These are phyloP conservation scores for Sclerotinia subarctica DNA, from an alignment of 2,329 filamentous ascomycete species.

Conservation along the genomic window DNA sequence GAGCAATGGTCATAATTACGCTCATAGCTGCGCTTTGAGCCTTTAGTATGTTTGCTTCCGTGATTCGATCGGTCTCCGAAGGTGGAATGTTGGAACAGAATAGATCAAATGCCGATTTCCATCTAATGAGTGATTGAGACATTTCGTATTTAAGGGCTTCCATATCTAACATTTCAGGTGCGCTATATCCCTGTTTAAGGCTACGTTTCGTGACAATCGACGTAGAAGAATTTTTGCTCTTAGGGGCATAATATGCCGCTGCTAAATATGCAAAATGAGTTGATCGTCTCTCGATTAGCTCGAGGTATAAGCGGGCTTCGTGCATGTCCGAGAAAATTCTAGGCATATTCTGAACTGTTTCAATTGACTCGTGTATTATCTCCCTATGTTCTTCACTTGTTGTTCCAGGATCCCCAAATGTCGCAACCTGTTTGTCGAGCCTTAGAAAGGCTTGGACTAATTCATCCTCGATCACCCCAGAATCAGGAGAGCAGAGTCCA, in stretches of 20 bases:
- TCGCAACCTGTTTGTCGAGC: conserved; percentile 24
- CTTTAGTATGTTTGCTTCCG: background rate
- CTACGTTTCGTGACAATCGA: background rate
- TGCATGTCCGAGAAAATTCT: conserved; percentile 6
- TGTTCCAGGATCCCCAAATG: conserved; percentile 15
- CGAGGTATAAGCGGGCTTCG: conserved; percentile 23
- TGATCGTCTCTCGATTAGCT: conserved; percentile 25
- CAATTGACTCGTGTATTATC: conserved; percentile 20
- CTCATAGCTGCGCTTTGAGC: conserved; percentile 6
- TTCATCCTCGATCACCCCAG: conserved; percentile 21
- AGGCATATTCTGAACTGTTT: conserved; percentile 22
- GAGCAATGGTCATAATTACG: background rate
- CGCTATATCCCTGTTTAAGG: background rate
- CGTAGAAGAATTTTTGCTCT: background rate
- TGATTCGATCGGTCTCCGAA: background rate
- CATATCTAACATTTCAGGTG: background rate
- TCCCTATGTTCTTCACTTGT: conserved; percentile 16
- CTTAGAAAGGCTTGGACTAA: conserved; percentile 20
- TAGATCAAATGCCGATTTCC: background rate
- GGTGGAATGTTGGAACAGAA: background rate
- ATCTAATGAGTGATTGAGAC: background rate
- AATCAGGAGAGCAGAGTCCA: conserved; percentile 14
- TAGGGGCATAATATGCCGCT: background rate
- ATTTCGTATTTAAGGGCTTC: background rate
- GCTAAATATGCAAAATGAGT: conserved; percentile 23